phyloP scores from a whole-genome alignment of 208 protist species.

The Leishmania aethiopica region DNA sequence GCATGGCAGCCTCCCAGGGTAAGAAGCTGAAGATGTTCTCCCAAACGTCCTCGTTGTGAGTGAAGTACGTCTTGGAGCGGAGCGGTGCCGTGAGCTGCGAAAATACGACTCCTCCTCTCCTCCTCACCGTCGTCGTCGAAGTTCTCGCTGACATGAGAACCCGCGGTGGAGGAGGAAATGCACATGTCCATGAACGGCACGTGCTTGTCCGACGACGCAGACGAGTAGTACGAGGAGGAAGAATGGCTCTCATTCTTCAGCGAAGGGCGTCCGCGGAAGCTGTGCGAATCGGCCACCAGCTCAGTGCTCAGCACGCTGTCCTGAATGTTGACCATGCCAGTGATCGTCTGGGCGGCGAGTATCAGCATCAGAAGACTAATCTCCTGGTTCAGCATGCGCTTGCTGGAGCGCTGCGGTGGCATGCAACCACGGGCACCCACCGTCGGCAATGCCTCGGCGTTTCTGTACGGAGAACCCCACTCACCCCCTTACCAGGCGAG shows the following conservation, averaged over 20 bases:
- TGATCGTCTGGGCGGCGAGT: slow-evolving; percentile 50
- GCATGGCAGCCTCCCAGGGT: slow-evolving; percentile 44
- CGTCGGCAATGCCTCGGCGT: not conserved
- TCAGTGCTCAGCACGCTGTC: slow-evolving; percentile 67
- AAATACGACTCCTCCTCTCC: slow-evolving; percentile 43
- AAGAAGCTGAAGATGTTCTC: slow-evolving; percentile 57
- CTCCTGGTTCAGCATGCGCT: slow-evolving; percentile 41
- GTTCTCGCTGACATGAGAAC: slow-evolving; percentile 36
- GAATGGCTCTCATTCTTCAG: slow-evolving; percentile 30
- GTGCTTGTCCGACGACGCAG: slow-evolving; percentile 25
- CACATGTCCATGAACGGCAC: slow-evolving; percentile 43
- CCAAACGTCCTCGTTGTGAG: slow-evolving; percentile 36
- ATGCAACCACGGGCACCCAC: slow-evolving; percentile 1
- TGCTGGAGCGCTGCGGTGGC: slow-evolving; percentile 16
- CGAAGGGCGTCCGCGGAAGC: slow-evolving; percentile 34
- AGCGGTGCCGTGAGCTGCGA: slow-evolving; percentile 12
- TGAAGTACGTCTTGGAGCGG: slow-evolving; percentile 6
- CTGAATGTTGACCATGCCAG: slow-evolving; percentile 34
- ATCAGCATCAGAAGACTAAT: slow-evolving; percentile 59
- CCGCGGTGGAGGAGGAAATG: slow-evolving; percentile 41
- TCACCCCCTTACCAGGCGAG: not conserved
- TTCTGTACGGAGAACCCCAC: not conserved
- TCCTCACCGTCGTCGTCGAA: slow-evolving; percentile 41
- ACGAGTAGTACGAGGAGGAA: slow-evolving; percentile 37
- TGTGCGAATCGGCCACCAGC: slow-evolving; percentile 45